phyloP scores from a whole-genome alignment of 768 basidiomycete species.

The Hericium coralloides region DNA sequence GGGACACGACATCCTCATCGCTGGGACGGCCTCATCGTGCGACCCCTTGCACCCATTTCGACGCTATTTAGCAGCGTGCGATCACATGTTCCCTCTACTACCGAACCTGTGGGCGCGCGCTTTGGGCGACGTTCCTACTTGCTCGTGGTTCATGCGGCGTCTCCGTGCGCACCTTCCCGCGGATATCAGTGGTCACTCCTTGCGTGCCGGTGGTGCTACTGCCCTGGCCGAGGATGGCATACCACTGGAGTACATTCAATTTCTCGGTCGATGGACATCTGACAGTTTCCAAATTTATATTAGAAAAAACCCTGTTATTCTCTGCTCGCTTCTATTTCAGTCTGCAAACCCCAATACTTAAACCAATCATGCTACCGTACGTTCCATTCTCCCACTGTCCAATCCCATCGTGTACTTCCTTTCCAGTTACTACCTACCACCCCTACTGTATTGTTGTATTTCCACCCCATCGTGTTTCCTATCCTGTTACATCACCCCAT shows the following conservation, averaged over 20 bases:
- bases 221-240: slow-evolving; percentile 23
- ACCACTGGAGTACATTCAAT: slow-evolving; percentile 25
- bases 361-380: neutral
- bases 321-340: neutral
- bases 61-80: slow-evolving; percentile 7
- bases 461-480: too few relatives aligned
- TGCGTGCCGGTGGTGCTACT: slow-evolving; percentile 35
- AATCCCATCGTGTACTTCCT: neutral
- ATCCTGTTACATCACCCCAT: too few relatives aligned
- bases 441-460: too few relatives aligned
- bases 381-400: neutral
- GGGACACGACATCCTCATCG: slow-evolving; percentile 13
- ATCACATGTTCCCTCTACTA: neutral
- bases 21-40: neutral
- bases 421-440: neutral
- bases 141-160: slow-evolving; percentile 25
- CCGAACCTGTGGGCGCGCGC: slow-evolving; percentile 26
- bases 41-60: slow-evolving; percentile 4
- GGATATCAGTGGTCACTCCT: neutral
- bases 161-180: neutral
- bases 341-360: neutral
- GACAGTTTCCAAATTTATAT: slow-evolving; percentile 30
- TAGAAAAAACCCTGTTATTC: slow-evolving; percentile 24
- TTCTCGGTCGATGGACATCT: slow-evolving; percentile 30
- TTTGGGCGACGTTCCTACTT: slow-evolving; percentile 23